Percentiles rank a stretch among this genome's conserved stretches.
phyloP scores from a whole-genome alignment of 1,284 basidiomycete genomes.

The Ganoderma resinaceum region DNA sequence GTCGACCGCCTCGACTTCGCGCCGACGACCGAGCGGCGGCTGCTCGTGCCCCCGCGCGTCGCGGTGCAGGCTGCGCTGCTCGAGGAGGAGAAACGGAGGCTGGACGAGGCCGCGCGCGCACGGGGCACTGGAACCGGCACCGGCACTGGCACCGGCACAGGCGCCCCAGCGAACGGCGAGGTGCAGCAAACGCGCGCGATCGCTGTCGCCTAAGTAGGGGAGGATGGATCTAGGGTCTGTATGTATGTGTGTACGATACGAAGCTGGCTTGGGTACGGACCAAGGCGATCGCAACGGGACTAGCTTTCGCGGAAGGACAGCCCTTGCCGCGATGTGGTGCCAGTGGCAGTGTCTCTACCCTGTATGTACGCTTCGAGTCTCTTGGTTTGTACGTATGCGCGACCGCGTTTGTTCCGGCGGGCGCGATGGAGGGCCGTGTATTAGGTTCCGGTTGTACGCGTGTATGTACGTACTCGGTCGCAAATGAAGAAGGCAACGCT shows the following conservation, averaged over 20 bases:
- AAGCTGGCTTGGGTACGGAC: background rate
- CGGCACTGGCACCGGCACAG: too few relatives aligned
- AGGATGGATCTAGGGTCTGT: background rate
- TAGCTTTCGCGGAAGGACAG: background rate
- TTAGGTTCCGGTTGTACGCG: background rate
- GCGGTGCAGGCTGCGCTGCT: conserved; percentile 40
- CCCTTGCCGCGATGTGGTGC: background rate
- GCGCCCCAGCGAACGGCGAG: too few relatives aligned
- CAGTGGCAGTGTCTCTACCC: background rate
- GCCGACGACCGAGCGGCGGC: conserved; percentile 37
- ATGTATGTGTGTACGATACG: background rate
- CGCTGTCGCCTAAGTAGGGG: conserved; percentile 32
- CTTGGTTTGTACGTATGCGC: background rate
- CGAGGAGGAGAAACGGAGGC: conserved; percentile 43
- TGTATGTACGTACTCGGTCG: background rate
- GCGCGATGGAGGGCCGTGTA: background rate
- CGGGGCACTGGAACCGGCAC: conserved; percentile 9
- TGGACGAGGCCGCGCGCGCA: conserved; percentile 33
- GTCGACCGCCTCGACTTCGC: conserved; percentile 52
- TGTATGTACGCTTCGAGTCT: background rate
- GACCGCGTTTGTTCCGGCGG: background rate
- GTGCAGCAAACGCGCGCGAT: conserved; percentile 30
- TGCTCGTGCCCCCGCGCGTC: conserved; percentile 40
- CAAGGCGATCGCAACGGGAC: background rate
- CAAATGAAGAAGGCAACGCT: background rate